Base-by-base conservation (phyloP, 805 yeast genomes). In the Zygotorulaspora sp. region DNA sequence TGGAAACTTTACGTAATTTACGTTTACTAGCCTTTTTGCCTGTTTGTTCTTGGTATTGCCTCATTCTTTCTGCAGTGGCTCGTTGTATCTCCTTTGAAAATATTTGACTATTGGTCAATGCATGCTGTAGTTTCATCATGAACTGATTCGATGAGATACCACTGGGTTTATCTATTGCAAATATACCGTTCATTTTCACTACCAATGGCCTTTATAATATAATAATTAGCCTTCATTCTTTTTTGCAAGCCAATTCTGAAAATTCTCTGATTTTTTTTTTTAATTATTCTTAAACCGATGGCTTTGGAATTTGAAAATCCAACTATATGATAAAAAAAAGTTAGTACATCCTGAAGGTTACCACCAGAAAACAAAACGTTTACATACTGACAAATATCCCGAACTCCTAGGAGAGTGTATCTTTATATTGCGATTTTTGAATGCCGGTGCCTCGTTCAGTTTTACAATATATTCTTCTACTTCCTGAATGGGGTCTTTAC, bases 151-250 rank as follows among this genome's bases (percentile, higher is more conserved):
- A 88, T 1, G 94, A 70, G 9, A 84, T 72, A 0, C 97, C 97
- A 11, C 79, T 65, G 0, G 97, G 97, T 58, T 90, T 90, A 47
- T 82, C 81, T 29, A 90, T 75, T 6, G 97, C 97, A 68, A 90
- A 86, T 1, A 92, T 74, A 30, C 98, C 97, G 53, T 88, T 86
- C 96, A 90, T 85, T 2, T n/a, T 26, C 12, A 21, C 16, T 25
- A 13, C 19, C 11, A 7, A 46, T 39, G 13, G 16, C 10, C 12
- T 10, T 28, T 8, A 6, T 14, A 14, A 15, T 13, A 13, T 28
- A 14, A 28, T 28, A 11, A 16, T 28, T 15, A n/a, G n/a, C n/a
- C n/a, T n/a, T n/a, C n/a, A n/a, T n/a, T n/a, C n/a, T n/a, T n/a
- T n/a, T n/a, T n/a, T n/a, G n/a, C n/a, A n/a, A n/a, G n/a, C n/a